Evolutionary conservation across 805 yeast genomes (phyloP).

Genomic region (Wickerhamiella occidentalis): DNA sequence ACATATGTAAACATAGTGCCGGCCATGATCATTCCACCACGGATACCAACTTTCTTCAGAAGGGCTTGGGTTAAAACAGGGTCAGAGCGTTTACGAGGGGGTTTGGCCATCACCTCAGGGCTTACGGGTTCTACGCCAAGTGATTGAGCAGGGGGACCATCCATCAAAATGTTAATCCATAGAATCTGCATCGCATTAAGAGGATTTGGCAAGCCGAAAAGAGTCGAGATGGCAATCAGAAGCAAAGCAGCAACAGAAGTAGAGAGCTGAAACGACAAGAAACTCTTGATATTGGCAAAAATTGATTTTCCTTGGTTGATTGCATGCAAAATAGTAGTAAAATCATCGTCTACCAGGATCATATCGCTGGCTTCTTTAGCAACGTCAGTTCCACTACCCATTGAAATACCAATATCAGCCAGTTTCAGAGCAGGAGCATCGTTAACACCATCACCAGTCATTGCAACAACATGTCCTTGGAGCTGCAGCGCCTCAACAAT

Average conservation of each 20-base stretch:
- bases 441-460: constrained; percentile 99
- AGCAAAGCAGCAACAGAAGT: constrained; percentile 93
- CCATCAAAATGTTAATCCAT: constrained; percentile 97
- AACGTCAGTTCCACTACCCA: constrained; percentile 88
- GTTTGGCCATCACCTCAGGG: constrained; percentile 85
- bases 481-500: constrained; percentile 39
- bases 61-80: constrained; percentile 64
- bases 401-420: constrained; percentile 92
- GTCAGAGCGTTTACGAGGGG: constrained; percentile 86
- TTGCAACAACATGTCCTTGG: constrained; percentile 90
- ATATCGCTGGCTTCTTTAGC: constrained; percentile 98
- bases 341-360: constrained; percentile 95
- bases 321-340: constrained; percentile 83
- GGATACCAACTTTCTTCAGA: constrained; percentile 57
- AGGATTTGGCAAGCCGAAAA: constrained; percentile 84
- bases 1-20: constrained; percentile 86
- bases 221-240: constrained; percentile 73
- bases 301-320: constrained; percentile 97
- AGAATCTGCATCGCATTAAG: constrained; percentile 95
- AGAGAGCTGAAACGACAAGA: constrained; percentile 87
- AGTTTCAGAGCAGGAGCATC: constrained; percentile 97
- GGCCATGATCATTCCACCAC: constrained; percentile 61
- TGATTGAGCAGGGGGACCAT: constrained; percentile 98
- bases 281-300: constrained; percentile 88
- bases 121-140: constrained; percentile 97